phyloP scores from a whole-genome alignment of 371 early-diverging fungal genomes.

The Paraphysoderma sedebokerense region DNA sequence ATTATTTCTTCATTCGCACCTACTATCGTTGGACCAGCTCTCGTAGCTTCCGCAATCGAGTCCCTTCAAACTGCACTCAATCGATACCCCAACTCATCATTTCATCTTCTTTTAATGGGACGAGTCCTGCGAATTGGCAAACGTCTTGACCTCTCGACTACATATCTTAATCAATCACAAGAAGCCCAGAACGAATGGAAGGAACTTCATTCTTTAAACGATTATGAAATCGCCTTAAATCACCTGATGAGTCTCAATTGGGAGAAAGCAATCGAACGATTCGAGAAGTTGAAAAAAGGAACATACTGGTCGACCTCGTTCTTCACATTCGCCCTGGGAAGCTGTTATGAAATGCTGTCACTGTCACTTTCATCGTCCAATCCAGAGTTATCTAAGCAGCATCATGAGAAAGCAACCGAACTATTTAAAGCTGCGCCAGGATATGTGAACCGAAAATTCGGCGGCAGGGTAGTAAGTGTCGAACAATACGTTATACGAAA shows the following conservation, averaged over 20 bases:
- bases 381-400: no score
- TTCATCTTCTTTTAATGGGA: background rate
- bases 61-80: background rate
- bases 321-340: background rate
- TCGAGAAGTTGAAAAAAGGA: background rate
- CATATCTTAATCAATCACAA: background rate
- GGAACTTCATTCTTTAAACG: background rate
- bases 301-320: background rate
- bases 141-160: background rate
- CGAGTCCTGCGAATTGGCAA: background rate
- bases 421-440: background rate
- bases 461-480: background rate
- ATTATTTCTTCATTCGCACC: background rate
- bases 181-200: background rate
- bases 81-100: background rate
- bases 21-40: background rate
- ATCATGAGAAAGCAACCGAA: background rate
- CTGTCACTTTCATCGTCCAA: no score
- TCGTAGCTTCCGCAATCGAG: background rate
- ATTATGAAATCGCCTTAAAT: background rate
- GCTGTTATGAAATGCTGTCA: background rate
- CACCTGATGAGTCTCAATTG: background rate
- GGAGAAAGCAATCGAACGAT: background rate
- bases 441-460: background rate
- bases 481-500: background rate